A percentile compares a stretch with the other conserved stretches of the same genome.
phyloP scores from a whole-genome alignment of 345 rosid species.

The Kernera saxatilis region DNA sequence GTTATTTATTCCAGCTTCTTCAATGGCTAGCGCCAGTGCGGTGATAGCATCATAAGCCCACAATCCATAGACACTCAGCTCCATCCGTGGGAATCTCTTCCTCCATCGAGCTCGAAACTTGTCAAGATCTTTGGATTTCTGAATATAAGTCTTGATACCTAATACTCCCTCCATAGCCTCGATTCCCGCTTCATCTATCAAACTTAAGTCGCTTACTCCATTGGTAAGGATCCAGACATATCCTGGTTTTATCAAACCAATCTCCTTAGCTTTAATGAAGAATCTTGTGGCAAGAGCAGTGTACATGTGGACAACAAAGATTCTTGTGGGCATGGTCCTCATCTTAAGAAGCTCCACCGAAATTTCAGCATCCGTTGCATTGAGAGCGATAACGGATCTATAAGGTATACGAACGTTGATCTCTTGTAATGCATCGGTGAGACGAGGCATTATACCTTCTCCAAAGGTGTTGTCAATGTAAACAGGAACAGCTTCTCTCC shows the following conservation, averaged over 20 bases:
- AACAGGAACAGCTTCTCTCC: constrained; percentile 50
- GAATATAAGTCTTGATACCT: constrained; percentile 36
- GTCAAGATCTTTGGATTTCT: constrained; percentile 3
- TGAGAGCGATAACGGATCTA: constrained; percentile 35
- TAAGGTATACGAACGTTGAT: constrained; percentile 39
- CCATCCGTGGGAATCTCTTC: constrained; percentile 13
- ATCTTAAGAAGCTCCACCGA: constrained; percentile 39
- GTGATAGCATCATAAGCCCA: constrained; percentile 49
- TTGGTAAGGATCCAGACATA: constrained; percentile 46
- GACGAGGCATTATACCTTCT: constrained; percentile 40
- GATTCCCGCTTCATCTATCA: not conserved
- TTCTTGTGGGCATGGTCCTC: constrained; percentile 45
- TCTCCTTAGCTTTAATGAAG: constrained; percentile 36
- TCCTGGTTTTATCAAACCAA: constrained; percentile 47
- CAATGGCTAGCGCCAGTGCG: constrained; percentile 44
- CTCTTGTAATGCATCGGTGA: constrained; percentile 40
- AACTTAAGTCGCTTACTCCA: constrained; percentile 19
- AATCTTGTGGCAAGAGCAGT: constrained; percentile 30
- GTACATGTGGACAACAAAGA: constrained; percentile 44
- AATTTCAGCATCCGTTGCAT: constrained; percentile 41
- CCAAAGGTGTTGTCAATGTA: constrained; percentile 42
- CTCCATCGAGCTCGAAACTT: constrained; percentile 34
- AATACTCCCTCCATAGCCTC: constrained; percentile 40
- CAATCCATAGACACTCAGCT: constrained; percentile 31
- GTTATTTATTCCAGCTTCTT: constrained; percentile 27